A percentile compares a stretch with the other conserved stretches of the same genome.
Evolutionary conservation across 495 filamentous ascomycete species (phyloP).

Genomic region (Lentithecium fluviatile): DNA sequence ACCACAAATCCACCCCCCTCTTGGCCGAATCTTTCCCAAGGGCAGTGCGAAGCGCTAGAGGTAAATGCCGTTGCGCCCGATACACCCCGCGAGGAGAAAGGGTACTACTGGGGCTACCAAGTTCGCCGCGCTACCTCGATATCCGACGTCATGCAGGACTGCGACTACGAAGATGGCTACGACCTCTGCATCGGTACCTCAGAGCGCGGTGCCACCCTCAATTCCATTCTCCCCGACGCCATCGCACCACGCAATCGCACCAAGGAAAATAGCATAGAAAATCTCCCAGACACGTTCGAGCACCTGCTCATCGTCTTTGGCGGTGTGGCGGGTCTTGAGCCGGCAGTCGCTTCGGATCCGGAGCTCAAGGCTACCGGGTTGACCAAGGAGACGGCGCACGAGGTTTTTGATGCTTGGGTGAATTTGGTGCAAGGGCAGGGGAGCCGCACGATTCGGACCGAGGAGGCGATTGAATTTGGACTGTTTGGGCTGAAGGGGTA

Average conservation of each 20-base stretch:
- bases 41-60: slow-evolving; percentile 17
- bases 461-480: slow-evolving; percentile 73
- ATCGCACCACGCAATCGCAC: not conserved
- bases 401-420: slow-evolving; percentile 76
- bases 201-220: slow-evolving; percentile 62
- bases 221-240: slow-evolving; percentile 12
- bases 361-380: slow-evolving; percentile 58
- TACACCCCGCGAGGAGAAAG: slow-evolving; percentile 61
- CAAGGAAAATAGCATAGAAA: not conserved
- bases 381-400: slow-evolving; percentile 53
- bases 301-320: slow-evolving; percentile 73
- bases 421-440: slow-evolving; percentile 73
- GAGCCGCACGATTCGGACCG: slow-evolving; percentile 72
- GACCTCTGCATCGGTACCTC: slow-evolving; percentile 71
- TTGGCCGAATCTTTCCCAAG: slow-evolving; percentile 19
- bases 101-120: slow-evolving; percentile 77
- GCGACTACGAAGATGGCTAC: slow-evolving; percentile 41
- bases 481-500: slow-evolving; percentile 59
- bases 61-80: slow-evolving; percentile 59
- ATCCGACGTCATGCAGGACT: slow-evolving; percentile 61
- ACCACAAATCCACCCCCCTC: slow-evolving; percentile 13
- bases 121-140: slow-evolving; percentile 59
- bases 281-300: slow-evolving; percentile 49
- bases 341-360: slow-evolving; percentile 63
- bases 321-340: slow-evolving; percentile 69